Base-by-base conservation (phyloP, 495 filamentous ascomycete species). In the Clavariopsis aquatica region DNA sequence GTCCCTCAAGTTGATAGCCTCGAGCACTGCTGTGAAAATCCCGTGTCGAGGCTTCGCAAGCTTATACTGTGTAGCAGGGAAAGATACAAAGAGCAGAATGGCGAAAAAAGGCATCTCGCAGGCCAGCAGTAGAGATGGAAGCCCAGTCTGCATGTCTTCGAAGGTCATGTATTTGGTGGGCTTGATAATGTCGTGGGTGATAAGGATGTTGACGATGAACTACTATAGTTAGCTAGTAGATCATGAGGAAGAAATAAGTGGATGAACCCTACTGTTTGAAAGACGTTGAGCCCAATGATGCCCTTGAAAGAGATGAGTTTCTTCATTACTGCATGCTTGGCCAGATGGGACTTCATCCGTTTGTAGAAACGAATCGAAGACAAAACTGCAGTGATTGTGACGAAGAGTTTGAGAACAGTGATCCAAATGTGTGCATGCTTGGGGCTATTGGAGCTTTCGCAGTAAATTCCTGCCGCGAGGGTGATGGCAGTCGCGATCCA, bases 281-380 rank as follows among this genome's bases (percentile, higher is more conserved):
- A 20, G 23, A 72, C 60, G 43, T 64, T 72, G 22, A 72, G 55
- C 47, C 64, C 61, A 31, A 74, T 69, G 53, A 74, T 69, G 22
- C 60, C 69, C 38, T 74, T 74, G 65, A 74, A 74, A 2, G 59
- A 58, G 22, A 74, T 53, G 43, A 74, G 62, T 51, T 74, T 72
- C 13, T 65, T 19, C 23, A 72, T 43, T 0, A 69, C 64, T 1
- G 53, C 57, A 20, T 69, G 61, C 20, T 46, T 19, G 6, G 12
- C 27, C 20, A 71, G 51, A 4, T 52, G 53, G 0, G 64, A 34
- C 45, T 67, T 67, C 49, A 67, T 60, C 12, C 26, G 41, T 41
- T 69, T 70, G 62, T 74, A 69, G 52, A 74, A 74, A 2, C 52
- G 23, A 24, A 74, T 38, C 20, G 66, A 38, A 2, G 64, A 46